Base-by-base conservation (phyloP, 495 filamentous ascomycete species). In the Daldinia caldariorum region DNA sequence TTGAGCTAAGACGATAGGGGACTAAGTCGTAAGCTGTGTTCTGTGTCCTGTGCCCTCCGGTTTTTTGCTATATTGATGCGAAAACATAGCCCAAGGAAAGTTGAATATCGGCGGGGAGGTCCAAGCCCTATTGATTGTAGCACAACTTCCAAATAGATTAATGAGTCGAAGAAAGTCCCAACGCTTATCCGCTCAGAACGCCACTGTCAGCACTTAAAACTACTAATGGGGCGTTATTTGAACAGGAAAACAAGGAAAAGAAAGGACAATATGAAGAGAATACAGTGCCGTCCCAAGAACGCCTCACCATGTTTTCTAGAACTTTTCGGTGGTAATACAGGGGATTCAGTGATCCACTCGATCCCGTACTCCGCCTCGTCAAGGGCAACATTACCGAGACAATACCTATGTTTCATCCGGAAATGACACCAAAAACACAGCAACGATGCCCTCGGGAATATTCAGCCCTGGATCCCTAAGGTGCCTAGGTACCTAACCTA, bases 371-470 rank as follows among this genome's bases (percentile, higher is more conserved):
- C 10, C 31, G 29, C 31, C 14, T 10, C 39, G 8, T 18, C 14
- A 18, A 65, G 62, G 39, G 39, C 54, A 65, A 58, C 34, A 16
- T 26, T 16, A 58, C 41, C 12, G 8, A 29, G 51, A 50, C 41
- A 50, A 57, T 57, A 53, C 12, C 31, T 53, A 32, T 53, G n/a
- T 32, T 3, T 4, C 12, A 26, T 26, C n/a, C 14, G 32, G 13
- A 26, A n/a, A 16, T 53, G 6, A 32, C 49, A 20, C 13, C 26
- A 26, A 26, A 32, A 20, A 12, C 4, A 47, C 6, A n/a, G 9
- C 9, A 22, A 47, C 20, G 43, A 47, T 47, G 18, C 9, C 43
- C 43, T 47, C 43, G 18, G 1, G 9, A 7, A 47, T 47, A 22
- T 47, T 10, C 8, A 22, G 18, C 18, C 9, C 14, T 12, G 10